Evolutionary conservation across 106 monocot genomes (phyloP), one percentile per base, ranked within the genome.

Genomic region (Apostasia shenzhenica): DNA sequence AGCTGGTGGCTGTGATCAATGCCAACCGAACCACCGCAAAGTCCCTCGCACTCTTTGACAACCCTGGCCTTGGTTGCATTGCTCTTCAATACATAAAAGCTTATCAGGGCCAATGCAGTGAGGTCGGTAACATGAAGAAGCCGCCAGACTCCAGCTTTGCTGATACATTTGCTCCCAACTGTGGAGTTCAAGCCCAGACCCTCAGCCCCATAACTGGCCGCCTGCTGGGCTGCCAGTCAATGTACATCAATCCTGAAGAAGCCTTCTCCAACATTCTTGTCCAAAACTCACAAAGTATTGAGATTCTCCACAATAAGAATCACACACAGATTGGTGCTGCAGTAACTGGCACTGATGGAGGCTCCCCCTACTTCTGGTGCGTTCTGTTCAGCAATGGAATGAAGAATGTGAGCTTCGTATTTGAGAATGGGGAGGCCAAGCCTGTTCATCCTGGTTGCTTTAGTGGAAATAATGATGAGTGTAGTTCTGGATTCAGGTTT

Each of bases 71-170:
- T 1, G 95, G 95, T 47, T 95, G 95, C 84, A 14, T 95, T 4
- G 86, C 91, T 0, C 81, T 95, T 13, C 65, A 95, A 52, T 88
- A 91, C 78, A 91, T 88, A 47, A 95, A 95, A 63, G 91, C 88
- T 48, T 95, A 86, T 41, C 41, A 85, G 61, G 95, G 95, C 9
- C 85, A 91, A 37, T 95, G 95, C 14, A 63, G 70, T 14, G 77
- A 81, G 1, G 85, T 91, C 0, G 77, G 88, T n/a, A 59, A 82
- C 13, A 67, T 52, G 50, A 95, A 80, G 79, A 86, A 84, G 59
- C 95, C 95, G 5, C 75, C 76, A 2, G 78, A 85, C 40, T 74
- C 85, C 8, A 80, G 77, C 44, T 95, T 91, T 14, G 63, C 72
- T 0, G 84, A 86, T 26, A 86, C 63, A n/a, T 95, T 95, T 47